Base-by-base conservation (phyloP, 1,284 basidiomycete genomes). In the Stygiomarasmius scandens region DNA sequence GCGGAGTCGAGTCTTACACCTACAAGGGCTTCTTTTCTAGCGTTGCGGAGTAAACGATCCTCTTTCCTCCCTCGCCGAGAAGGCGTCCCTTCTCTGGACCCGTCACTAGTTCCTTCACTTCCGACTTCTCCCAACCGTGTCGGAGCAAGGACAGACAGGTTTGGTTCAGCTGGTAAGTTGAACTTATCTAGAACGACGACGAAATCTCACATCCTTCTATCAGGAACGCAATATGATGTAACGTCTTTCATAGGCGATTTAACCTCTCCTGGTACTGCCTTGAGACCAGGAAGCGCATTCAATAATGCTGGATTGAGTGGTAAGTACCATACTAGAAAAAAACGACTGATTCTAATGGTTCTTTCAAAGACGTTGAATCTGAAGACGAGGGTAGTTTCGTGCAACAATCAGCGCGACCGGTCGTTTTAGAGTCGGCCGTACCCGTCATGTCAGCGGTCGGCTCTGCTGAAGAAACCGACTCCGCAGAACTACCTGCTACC, bases 241-340 rank as follows among this genome's bases (percentile, higher is more conserved):
- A 90, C 88, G 22, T 90, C 89, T 2, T 90, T 90, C 67, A 88
- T 90, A 62, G 84, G 80, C 59, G 78, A 87, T 89, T 61, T 69
- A 82, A 41, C 64, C 46, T 47, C 55, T 44, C 22, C 58, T 24
- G 25, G 23, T 11, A 32, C 12, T 14, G 25, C 23, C 34, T 54
- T 50, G 60, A 67, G 16, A 67, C 65, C 36, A 68, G 58, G 45
- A 54, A 66, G 25, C 64, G 61, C 41, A 55, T 47, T n/a, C 59
- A 61, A 38, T 36, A 41, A 45, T 43, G 29, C 19, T 34, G 60
- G 38, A 34, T 16, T 9, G 52, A 60, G 25, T 55, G 57, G 32
- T 55, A 63, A 23, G 24, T 41, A 29, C 11, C 16, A 22, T 29
- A 52, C 22, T 47, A 47, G 5, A 47, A 47, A 9, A 12, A 12